These are phyloP conservation scores for Berkeleyomyces basicola DNA, from an alignment of 2,329 filamentous ascomycete species.

Conservation along the genomic window DNA sequence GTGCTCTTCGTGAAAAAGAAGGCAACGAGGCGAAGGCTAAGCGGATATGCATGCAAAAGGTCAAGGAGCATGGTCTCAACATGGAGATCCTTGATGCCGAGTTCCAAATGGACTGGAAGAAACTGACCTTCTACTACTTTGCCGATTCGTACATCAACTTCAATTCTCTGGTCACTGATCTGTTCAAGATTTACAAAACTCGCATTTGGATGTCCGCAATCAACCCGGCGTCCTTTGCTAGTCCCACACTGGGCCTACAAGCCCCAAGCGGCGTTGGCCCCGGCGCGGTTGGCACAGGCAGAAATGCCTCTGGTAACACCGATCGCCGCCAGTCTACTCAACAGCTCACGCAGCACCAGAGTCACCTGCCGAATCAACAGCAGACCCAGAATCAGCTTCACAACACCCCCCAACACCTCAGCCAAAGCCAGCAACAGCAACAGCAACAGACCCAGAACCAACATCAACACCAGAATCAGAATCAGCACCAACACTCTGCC, in stretches of 20 bases:
- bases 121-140: conserved; percentile 97
- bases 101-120: conserved; percentile 99
- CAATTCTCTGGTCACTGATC: conserved; percentile 87
- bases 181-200: conserved; percentile 99
- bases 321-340: conserved; percentile 31
- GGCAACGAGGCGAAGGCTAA: conserved; percentile 96
- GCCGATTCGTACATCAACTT: conserved; percentile 98
- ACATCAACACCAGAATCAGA: neutral
- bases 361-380: conserved; percentile 29
- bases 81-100: conserved; percentile 99
- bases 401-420: conserved; percentile 12
- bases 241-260: conserved; percentile 54
- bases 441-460: conserved; percentile 10
- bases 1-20: conserved; percentile 83
- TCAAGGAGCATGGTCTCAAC: conserved; percentile 80
- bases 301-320: conserved; percentile 28
- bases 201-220: conserved; percentile 99
- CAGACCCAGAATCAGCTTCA: conserved; percentile 23
- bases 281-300: conserved; percentile 43
- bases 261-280: conserved; percentile 50
- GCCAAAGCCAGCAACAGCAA: conserved; percentile 15
- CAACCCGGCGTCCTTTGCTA: conserved; percentile 89
- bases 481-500: neutral
- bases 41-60: conserved; percentile 89
- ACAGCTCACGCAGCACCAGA: conserved; percentile 15